phyloP scores from a whole-genome alignment of 176 grass and related monocot genomes.

The Puya raimondii region DNA sequence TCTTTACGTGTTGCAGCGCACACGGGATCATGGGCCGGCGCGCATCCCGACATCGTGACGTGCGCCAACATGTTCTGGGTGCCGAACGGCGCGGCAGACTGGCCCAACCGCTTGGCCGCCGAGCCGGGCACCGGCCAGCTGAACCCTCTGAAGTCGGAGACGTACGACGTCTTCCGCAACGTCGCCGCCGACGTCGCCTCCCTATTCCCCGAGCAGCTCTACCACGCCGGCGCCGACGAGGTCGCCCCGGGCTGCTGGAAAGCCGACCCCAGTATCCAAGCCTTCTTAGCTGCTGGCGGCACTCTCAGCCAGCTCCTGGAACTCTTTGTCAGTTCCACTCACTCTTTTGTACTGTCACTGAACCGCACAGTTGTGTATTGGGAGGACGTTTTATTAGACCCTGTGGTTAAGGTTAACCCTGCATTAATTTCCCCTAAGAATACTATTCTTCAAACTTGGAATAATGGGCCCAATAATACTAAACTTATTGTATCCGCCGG shows the following conservation, averaged over 20 bases:
- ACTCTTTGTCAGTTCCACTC: conserved; percentile 5
- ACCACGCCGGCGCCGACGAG: conserved; percentile 19
- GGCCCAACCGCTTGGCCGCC: not conserved
- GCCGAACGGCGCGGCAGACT: not conserved
- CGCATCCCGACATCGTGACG: conserved; percentile 15
- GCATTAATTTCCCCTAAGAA: conserved; percentile 13
- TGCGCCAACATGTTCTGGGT: conserved; percentile 16
- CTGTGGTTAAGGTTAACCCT: not conserved
- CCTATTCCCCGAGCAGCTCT: conserved; percentile 12
- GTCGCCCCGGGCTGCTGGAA: conserved; percentile 15
- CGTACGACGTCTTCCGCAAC: conserved; percentile 15
- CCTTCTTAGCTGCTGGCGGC: conserved; percentile 3
- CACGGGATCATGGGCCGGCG: conserved; percentile 18
- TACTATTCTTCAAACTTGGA: conserved; percentile 24
- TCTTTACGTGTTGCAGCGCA: not conserved
- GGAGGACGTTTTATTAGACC: conserved; percentile 16
- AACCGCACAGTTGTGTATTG: conserved; percentile 20
- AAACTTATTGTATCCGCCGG: conserved; percentile 14
- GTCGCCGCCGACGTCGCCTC: conserved; percentile 7
- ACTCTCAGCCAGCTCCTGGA: conserved; percentile 17
- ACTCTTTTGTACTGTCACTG: conserved; percentile 11
- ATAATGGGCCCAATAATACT: conserved; percentile 21
- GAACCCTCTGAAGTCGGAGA: conserved; percentile 11
- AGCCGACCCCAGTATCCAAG: not conserved
- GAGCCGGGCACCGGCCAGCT: conserved; percentile 26